A percentile compares a stretch with the other conserved stretches of the same genome.
phyloP scores from a whole-genome alignment of 345 rosid genomes.

The Zanthoxylum bungeanum region DNA sequence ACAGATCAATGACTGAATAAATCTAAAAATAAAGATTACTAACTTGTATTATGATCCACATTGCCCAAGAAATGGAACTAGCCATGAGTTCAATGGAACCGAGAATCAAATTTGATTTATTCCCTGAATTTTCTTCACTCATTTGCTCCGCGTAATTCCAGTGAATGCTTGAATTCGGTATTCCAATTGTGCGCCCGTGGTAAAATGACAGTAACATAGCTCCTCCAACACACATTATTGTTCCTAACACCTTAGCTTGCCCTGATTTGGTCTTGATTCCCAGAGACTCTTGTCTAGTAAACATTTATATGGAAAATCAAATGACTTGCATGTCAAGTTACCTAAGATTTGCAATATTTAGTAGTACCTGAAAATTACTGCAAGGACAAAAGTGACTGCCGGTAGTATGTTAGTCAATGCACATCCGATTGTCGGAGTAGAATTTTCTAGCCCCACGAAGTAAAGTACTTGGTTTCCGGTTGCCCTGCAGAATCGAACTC shows the following conservation, averaged over 20 bases:
- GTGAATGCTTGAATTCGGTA: slow-evolving; percentile 66
- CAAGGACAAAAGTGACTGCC: slow-evolving; percentile 72
- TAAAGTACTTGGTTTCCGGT: slow-evolving; percentile 76
- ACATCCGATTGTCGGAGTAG: slow-evolving; percentile 82
- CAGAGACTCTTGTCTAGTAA: slow-evolving; percentile 65
- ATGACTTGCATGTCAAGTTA: neutral
- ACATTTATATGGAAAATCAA: neutral
- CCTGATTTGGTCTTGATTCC: slow-evolving; percentile 59
- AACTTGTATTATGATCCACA: slow-evolving; percentile 87
- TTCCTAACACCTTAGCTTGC: slow-evolving; percentile 78
- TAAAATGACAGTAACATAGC: slow-evolving; percentile 92
- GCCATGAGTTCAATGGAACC: slow-evolving; percentile 64
- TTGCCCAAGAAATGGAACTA: slow-evolving; percentile 58
- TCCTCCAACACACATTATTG: slow-evolving; percentile 74
- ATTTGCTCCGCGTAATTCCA: slow-evolving; percentile 62
- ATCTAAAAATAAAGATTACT: neutral
- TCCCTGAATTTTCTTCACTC: slow-evolving; percentile 13
- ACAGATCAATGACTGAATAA: neutral
- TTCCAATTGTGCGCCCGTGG: slow-evolving; percentile 56
- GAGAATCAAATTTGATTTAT: slow-evolving; percentile 41
- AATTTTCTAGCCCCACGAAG: slow-evolving; percentile 67
- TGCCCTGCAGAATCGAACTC: slow-evolving; percentile 37
- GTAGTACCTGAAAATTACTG: slow-evolving; percentile 65
- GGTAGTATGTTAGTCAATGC: slow-evolving; percentile 79
- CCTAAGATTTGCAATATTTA: neutral